Base-by-base conservation (phyloP, 805 yeast genomes). In the Lipomyces kockii region DNA sequence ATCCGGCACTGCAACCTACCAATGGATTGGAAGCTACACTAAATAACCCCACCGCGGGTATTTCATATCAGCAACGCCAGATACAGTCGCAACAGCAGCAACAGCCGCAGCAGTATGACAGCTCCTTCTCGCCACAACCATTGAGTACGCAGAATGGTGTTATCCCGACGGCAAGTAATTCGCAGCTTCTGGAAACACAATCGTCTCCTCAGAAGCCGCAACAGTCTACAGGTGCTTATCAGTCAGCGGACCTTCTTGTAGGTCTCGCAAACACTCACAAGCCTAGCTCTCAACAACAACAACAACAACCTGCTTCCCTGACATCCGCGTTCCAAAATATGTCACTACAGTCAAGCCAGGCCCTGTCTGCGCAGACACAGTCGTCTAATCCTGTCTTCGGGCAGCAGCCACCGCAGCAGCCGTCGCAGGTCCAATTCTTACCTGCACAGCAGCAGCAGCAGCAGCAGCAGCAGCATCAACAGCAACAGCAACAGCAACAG, bases 41-140 rank as follows among this genome's bases (percentile, higher is more conserved):
- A 43, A 43, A 8, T 54, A 67, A 54, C 34, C 71, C 62, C 60
- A 68, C 58, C 17, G 20, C 49, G 22, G 49, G 49, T 43, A n/a
- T n/a, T 43, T 17, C 49, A n/a, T 17, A 5, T 43, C 49, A 43
- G 20, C 22, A 43, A 43, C 12, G 49, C 22, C 49, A 43, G 49
- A 43, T 46, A 3, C 57, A 34, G 14, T 20, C 54, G 17, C 65
- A 61, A 39, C 57, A 34, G 14, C 20, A 53, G 17, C 65, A 61
- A 39, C 57, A 34, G 35, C 65, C 57, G 59, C 62, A 55, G 56
- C 66, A 53, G 61, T 29, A 25, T 56, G 25, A 27, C 46, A 20
- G 17, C 34, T 14, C 52, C 22, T 20, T 22, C 52, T 25, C 35
- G 46, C 12, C 46, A 9, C 34, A n/a, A 25, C 34, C 29, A 43